Evolutionary conservation across 768 basidiomycete genomes (phyloP).

Genomic region (Leccinum boreale): DNA sequence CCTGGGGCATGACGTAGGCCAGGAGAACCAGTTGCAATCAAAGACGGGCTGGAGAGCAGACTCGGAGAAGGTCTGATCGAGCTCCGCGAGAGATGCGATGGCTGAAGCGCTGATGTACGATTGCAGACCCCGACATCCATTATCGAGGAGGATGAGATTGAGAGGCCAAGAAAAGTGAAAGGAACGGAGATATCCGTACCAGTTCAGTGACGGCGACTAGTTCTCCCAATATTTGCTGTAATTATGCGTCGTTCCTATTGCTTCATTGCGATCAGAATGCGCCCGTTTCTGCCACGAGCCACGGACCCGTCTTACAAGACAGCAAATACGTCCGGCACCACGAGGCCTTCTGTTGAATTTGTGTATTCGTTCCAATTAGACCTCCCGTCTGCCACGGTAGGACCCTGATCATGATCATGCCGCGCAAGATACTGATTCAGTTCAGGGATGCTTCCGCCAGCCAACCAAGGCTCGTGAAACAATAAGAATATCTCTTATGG

Average conservation of each 20-base stretch:
- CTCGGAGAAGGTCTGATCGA: conserved; percentile 55
- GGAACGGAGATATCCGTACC: conserved; percentile 25
- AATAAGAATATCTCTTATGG: too few relatives aligned
- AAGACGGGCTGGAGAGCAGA: conserved; percentile 41
- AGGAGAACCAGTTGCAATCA: too few relatives aligned
- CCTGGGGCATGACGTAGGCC: too few relatives aligned
- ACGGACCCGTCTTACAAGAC: conserved; percentile 14
- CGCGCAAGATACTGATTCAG: too few relatives aligned
- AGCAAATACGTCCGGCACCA: conserved; percentile 3
- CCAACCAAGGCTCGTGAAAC: too few relatives aligned
- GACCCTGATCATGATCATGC: too few relatives aligned
- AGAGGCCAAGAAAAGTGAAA: background rate
- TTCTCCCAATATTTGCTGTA: too few relatives aligned
- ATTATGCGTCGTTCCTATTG: background rate
- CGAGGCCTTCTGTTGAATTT: background rate
- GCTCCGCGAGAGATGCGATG: conserved; percentile 40
- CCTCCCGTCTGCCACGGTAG: background rate
- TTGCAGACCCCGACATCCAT: conserved; percentile 59
- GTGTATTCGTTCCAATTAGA: background rate
- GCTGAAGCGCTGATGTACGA: too few relatives aligned
- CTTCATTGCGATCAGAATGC: conserved; percentile 14
- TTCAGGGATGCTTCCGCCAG: too few relatives aligned
- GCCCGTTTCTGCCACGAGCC: conserved; percentile 8
- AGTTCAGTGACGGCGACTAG: too few relatives aligned
- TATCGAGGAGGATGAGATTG: conserved; percentile 18